Evolutionary conservation across 257 asterid genomes (phyloP), one percentile per base, ranked within the genome.

Genomic region (Solanum pennellii): DNA sequence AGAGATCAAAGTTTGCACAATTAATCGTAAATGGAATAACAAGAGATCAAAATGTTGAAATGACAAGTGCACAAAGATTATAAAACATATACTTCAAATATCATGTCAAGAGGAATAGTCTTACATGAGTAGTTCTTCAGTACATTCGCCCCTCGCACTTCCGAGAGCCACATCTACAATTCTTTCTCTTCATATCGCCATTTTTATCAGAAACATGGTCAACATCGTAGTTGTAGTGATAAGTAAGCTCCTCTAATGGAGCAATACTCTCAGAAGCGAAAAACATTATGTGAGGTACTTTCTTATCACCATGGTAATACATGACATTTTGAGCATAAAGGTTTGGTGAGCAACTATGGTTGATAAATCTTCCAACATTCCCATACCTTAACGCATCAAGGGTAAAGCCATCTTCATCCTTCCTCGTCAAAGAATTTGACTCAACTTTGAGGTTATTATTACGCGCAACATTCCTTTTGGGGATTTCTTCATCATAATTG

Each of bases 271-370:
- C 76, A 60, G 89, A 52, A 41, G 94, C 93, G 73, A 93, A 94
- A 25, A 94, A 47, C 94, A 92, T 90, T 15, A 92, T 45, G 35
- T 91, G 97, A 18, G 97, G 94, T 79, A 90, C 41, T 65, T 85
- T 89, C 62, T 62, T 18, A 65, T 93, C 91, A 14, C 75, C 88
- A 29, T 93, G 91, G 62, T 93, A 93, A 47, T 88, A 93, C 33
- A 92, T 39, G 10, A 91, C 86, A 29, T 86, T 92, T 23, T 89
- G 92, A 31, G 88, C 93, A 68, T 60, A 86, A 5, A 94, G 89
- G 72, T 92, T 92, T 0, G 93, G 92, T 0, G 92, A 87, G 68
- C 89, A 86, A 66, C 93, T 86, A 45, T 90, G 89, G 69, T 88
- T 91, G 33, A 94, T 86, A 66, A 94, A 68, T 68, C 75, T 68